Percentiles rank a stretch among this genome's conserved stretches.
Conservation (phyloP, 2,329 filamentous ascomycete genomes). For the Botrytis squamosa region DNA sequence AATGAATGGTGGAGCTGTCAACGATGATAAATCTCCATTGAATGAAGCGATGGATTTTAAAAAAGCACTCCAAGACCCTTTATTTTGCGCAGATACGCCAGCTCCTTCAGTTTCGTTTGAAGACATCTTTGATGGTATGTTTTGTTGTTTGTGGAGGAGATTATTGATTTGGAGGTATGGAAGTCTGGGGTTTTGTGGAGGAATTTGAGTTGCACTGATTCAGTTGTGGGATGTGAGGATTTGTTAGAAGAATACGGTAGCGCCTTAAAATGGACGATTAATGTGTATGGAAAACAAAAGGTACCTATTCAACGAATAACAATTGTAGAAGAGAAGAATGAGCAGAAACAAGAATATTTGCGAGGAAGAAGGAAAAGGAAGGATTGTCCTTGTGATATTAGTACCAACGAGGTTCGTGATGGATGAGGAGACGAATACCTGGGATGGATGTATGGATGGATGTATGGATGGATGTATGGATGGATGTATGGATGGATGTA, state of each 20-base stretch:
- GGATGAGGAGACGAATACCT: neutral
- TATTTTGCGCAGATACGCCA: slow-evolving; percentile 37
- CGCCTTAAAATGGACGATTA: neutral
- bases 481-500: too few relatives aligned
- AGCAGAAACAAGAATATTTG: neutral
- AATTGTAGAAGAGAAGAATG: neutral
- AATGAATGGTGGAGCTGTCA: slow-evolving; percentile 81
- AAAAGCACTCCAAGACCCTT: slow-evolving; percentile 38
- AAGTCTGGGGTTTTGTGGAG: slow-evolving; percentile 10
- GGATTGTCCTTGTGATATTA: slow-evolving; percentile 5
- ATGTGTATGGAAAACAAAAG: neutral
- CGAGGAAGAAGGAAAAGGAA: neutral
- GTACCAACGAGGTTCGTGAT: neutral
- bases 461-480: too few relatives aligned
- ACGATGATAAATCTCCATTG: slow-evolving; percentile 75
- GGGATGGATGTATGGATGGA: neutral
- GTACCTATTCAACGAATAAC: neutral
- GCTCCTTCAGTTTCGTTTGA: slow-evolving; percentile 37
- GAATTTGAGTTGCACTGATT: neutral
- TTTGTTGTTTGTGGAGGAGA: neutral
- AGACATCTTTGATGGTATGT: slow-evolving; percentile 28
- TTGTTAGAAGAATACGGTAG: neutral
- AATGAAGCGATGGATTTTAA: slow-evolving; percentile 71
- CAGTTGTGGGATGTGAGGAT: neutral
- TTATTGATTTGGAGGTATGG: slow-evolving; percentile 15